A percentile compares a stretch with the other conserved stretches of the same genome.
Evolutionary conservation across 305 asterid genomes (phyloP).

Genomic region (Solanum chacoense): DNA sequence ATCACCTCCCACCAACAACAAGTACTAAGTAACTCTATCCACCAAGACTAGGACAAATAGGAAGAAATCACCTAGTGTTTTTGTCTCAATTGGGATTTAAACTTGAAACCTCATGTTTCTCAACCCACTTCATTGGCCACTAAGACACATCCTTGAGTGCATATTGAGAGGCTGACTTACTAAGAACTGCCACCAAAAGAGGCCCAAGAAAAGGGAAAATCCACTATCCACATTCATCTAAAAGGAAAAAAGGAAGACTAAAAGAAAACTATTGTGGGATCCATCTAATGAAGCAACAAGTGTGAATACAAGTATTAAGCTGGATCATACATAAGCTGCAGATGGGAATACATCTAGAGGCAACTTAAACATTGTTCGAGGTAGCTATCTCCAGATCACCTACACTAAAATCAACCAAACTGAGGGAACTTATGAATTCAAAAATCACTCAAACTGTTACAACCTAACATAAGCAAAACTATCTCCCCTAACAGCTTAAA

Average conservation of each 20-base stretch:
- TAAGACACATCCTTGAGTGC: not conserved
- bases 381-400: not conserved
- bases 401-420: not conserved
- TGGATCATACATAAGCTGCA: not conserved
- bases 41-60: not conserved
- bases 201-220: not conserved
- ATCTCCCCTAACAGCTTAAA: not conserved
- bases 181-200: not conserved
- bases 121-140: not conserved
- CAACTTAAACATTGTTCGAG: not conserved
- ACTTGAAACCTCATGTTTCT: not conserved
- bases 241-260: not conserved
- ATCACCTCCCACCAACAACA: not conserved
- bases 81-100: not conserved
- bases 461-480: not conserved
- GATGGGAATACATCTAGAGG: not conserved
- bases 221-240: not conserved
- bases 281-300: not conserved
- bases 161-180: not conserved
- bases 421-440: not conserved
- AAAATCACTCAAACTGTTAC: not conserved
- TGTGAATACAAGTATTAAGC: not conserved
- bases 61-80: not conserved
- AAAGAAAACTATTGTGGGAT: not conserved
- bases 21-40: not conserved